These are phyloP conservation scores for Fusarium lyarnte DNA, from an alignment of 2,329 filamentous ascomycete species.

Conservation along the genomic window DNA sequence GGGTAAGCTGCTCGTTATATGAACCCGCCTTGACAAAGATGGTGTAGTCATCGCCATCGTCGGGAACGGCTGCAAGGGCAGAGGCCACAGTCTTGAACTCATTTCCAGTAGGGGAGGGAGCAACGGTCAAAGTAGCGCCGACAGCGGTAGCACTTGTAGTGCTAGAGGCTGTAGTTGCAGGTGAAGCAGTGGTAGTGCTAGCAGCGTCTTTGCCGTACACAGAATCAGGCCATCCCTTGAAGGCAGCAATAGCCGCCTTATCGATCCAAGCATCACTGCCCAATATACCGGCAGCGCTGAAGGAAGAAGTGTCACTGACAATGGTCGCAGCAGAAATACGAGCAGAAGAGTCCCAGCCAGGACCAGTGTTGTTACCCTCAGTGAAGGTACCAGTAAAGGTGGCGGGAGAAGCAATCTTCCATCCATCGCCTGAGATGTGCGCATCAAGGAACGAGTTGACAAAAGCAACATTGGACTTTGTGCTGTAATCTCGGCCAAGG, in stretches of 20 bases:
- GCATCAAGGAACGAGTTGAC: conserved; percentile 45
- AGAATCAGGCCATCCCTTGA: conserved; percentile 44
- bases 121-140: conserved; percentile 39
- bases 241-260: conserved; percentile 42
- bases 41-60: conserved; percentile 36
- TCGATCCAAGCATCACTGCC: conserved; percentile 48
- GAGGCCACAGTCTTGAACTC: conserved; percentile 54
- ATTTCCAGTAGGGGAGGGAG: conserved; percentile 48
- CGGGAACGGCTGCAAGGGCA: conserved; percentile 53
- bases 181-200: conserved; percentile 5
- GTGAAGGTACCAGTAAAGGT: conserved; percentile 43
- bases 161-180: conserved; percentile 13
- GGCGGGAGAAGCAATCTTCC: conserved; percentile 38
- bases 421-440: conserved; percentile 42
- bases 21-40: conserved; percentile 38
- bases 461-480: conserved; percentile 40
- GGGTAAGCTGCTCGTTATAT: conserved; percentile 35
- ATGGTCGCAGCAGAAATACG: conserved; percentile 39
- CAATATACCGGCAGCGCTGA: conserved; percentile 52
- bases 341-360: conserved; percentile 38
- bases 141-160: not conserved
- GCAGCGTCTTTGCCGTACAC: conserved; percentile 30
- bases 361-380: conserved; percentile 48
- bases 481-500: conserved; percentile 43
- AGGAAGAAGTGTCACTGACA: conserved; percentile 59